These are phyloP conservation scores for Chlamydomonas schloesseri DNA, from an alignment of 139 green algal genomes.

Conservation along the genomic window DNA sequence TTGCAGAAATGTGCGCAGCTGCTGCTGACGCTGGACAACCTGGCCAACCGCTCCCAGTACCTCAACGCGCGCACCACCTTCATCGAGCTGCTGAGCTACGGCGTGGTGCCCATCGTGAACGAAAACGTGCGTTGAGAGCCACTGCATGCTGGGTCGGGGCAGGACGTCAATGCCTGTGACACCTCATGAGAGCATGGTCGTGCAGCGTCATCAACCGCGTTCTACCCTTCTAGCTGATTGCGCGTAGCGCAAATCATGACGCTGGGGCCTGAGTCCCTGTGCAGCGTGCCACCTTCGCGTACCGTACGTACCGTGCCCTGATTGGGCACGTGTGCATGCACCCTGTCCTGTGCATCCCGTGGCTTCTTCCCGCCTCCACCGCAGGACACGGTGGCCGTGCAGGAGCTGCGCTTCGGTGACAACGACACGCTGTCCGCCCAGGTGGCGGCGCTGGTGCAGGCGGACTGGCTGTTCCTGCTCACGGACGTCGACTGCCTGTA, in stretches of 20 bases:
- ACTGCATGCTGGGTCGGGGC: too few relatives aligned
- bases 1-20: conserved; percentile 90
- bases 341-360: neutral
- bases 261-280: too few relatives aligned
- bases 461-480: conserved; percentile 94
- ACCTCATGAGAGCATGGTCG: too few relatives aligned
- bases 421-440: conserved; percentile 94
- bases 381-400: conserved; percentile 89
- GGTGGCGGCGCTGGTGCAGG: conserved; percentile 89
- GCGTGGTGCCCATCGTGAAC: conserved; percentile 94
- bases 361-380: neutral
- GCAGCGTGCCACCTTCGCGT: too few relatives aligned
- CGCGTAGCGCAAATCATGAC: too few relatives aligned
- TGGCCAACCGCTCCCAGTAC: conserved; percentile 88
- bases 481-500: conserved; percentile 96
- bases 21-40: conserved; percentile 94
- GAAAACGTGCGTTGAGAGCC: conserved; percentile 81
- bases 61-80: conserved; percentile 94
- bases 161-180: too few relatives aligned
- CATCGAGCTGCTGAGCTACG: conserved; percentile 84
- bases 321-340: neutral
- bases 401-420: conserved; percentile 94
- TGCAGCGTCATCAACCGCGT: too few relatives aligned
- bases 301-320: too few relatives aligned
- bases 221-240: too few relatives aligned